Evolutionary conservation across 257 asterid species (phyloP), one percentile per base, ranked within the genome.

Genomic region (Cinchona pubescens): DNA sequence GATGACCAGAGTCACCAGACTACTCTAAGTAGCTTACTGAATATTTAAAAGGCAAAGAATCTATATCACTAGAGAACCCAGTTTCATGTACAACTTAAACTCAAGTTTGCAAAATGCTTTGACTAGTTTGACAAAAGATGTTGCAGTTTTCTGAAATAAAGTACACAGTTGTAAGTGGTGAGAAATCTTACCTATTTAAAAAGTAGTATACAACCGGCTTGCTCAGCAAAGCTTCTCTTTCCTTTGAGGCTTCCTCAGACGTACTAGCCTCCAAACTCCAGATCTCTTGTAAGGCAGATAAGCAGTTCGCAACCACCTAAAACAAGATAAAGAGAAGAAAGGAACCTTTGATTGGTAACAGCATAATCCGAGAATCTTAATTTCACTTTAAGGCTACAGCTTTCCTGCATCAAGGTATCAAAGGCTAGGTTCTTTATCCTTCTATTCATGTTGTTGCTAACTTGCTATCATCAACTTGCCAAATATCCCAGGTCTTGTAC

Each of bases 301-400:
- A 87, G 86, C 96, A 95, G 86, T 92, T 91, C 27, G 96, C 96
- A 68, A 95, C 97, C 75, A 95, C 99, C 98, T 95, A 78, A 71
- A 69, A 67, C 60, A 51, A 66, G 83, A 82, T 32, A 73, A 6
- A 14, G 64, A 58, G 55, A 61, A 56, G 73, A 74, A 73, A 58
- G 2, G 56, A 63, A 37, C 49, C 34, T 27, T 43, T 32, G 38
- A 55, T 15, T 7, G 5, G 11, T 55, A n/a, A 67, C 4, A 38
- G 25, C 16, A 35, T 55, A 32, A 13, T 27, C 45, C 21, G 34
- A 68, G 69, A 42, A 11, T 75, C 25, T 21, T 43, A 1, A 70
- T 43, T 48, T 15, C 75, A 13, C 8, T 61, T 43, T 32, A 58
- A 25, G 45, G 30, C 45, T 35, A 51, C 30, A 53, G 34, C 62